Evolutionary conservation across 1,139 yeast species (phyloP).

Genomic region (Saccharomyces uvarum): DNA sequence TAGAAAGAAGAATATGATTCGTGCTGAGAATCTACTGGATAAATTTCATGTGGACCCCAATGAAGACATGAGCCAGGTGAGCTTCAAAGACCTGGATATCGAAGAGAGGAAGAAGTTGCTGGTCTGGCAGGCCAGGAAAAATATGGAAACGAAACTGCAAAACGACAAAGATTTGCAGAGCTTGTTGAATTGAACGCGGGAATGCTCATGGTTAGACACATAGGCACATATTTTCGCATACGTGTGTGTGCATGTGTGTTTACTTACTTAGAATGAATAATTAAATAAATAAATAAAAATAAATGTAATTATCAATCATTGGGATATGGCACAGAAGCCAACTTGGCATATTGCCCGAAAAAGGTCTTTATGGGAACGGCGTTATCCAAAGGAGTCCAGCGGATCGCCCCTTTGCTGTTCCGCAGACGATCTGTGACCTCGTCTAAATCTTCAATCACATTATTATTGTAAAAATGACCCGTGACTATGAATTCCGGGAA

Average conservation of each 20-base stretch:
- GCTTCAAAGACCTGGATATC: conserved; percentile 20
- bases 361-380: conserved; percentile 6
- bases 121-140: conserved; percentile 31
- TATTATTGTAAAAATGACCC: background rate
- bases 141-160: conserved; percentile 22
- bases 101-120: conserved; percentile 27
- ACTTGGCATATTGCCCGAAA: conserved; percentile 8
- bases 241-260: background rate
- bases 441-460: background rate
- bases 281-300: background rate
- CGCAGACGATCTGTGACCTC: background rate
- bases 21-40: conserved; percentile 26
- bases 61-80: conserved; percentile 16
- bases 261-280: background rate
- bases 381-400: conserved; percentile 2
- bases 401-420: background rate
- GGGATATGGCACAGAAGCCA: background rate
- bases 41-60: conserved; percentile 25
- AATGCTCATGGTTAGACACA: background rate
- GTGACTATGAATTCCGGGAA: background rate
- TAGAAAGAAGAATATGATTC: conserved; percentile 26
- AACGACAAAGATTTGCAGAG: conserved; percentile 16
- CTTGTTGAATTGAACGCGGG: conserved; percentile 6
- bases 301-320: background rate
- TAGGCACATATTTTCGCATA: background rate